Percentiles rank a stretch among this genome's conserved stretches.
phyloP scores from a whole-genome alignment of 83 land plant species.

The Picea engelmannii region DNA sequence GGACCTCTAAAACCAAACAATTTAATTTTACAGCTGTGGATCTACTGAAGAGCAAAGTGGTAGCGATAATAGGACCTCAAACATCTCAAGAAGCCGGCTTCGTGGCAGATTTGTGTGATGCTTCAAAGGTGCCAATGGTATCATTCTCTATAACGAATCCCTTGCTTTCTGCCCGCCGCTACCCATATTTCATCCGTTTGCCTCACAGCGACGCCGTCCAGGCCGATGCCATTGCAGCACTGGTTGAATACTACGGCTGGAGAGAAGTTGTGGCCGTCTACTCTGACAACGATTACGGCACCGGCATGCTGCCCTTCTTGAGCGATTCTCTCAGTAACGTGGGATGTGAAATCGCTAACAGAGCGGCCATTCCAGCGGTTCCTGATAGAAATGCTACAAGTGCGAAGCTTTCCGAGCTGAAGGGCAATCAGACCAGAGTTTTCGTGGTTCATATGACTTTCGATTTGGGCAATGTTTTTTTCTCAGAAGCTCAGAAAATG shows the following conservation, averaged over 20 bases:
- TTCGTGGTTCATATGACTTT: constrained; percentile 30
- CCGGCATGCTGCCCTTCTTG: background rate
- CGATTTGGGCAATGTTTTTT: constrained; percentile 17
- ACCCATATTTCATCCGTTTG: constrained; percentile 24
- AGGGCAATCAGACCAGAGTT: constrained; percentile 12
- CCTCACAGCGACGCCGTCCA: constrained; percentile 17
- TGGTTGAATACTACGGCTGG: background rate
- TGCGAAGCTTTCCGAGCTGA: background rate
- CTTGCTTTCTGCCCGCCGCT: constrained; percentile 16
- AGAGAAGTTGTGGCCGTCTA: background rate
- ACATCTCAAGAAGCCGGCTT: constrained; percentile 18
- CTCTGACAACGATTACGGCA: background rate
- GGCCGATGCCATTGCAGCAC: background rate
- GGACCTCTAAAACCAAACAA: constrained; percentile 9
- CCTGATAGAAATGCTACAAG: background rate
- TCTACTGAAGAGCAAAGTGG: constrained; percentile 18
- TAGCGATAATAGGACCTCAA: constrained; percentile 33
- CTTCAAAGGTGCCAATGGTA: constrained; percentile 18
- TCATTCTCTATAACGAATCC: constrained; percentile 29
- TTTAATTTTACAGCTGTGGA: constrained; percentile 19
- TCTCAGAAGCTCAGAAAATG: constrained; percentile 32
- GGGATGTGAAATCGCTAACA: background rate
- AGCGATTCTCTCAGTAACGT: background rate
- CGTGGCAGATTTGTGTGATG: constrained; percentile 13
- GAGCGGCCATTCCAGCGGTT: background rate